Base-by-base conservation (phyloP, 2,329 filamentous ascomycete genomes). In the Diplodia corticola region DNA sequence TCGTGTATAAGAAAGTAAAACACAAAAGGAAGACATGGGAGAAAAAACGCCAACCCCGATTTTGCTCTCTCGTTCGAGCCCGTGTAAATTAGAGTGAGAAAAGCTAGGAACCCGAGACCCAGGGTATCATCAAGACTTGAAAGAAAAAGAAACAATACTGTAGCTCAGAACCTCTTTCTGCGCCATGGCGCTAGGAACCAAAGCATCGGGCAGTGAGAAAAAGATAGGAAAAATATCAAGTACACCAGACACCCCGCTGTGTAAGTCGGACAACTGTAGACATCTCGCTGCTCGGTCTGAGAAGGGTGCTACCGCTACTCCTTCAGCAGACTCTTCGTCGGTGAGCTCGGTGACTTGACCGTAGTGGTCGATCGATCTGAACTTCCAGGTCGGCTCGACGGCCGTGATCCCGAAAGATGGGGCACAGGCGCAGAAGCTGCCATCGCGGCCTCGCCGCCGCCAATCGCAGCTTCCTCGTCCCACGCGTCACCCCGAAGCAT, bases 91-190 rank as follows among this genome's bases (percentile, higher is more conserved):
- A 40, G 37, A 20, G 44, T n/a, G 7, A 7, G 15, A 60, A 40
- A 35, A 17, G 20, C 13, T 26, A 60, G 24, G 54, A 60, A 10
- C 28, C 26, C 55, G 55, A 46, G 37, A 60, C 55, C 26, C 22
- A 24, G 55, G 55, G 55, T 60, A 60, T 60, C 55, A 60, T 48
- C 55, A 48, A 60, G 7, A 28, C 6, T 20, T 35, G 33, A 35
- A 10, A 10, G 33, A 26, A 46, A 13, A 30, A 46, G 33, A 17
- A 33, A 26, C 5, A 40, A n/a, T n/a, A n/a, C 1, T 35, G 20
- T 44, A 44, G n/a, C 37, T 13, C 37, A 9, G 37, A 57, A 40
- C 22, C 54, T n/a, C 22, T 35, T n/a, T 22, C 22, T 40, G 54
- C 35, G 35, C 54, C 54, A 26, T 44, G 4, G 30, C 22, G 24